Base-by-base conservation (phyloP, 495 filamentous ascomycete species). In the Penicillium alfredii region DNA sequence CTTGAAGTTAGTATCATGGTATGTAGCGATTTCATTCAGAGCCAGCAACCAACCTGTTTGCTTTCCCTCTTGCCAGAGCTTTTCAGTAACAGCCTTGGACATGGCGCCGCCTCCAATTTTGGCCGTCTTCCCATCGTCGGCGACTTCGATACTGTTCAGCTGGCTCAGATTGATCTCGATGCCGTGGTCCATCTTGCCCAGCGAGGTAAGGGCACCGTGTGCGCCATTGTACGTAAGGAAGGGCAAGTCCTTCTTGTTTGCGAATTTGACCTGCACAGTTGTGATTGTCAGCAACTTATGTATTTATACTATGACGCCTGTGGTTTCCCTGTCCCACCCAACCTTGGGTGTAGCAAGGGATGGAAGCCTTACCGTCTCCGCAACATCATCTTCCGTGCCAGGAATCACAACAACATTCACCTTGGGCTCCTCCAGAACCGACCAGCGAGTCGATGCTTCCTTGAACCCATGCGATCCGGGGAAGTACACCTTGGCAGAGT, bases 311-410 rank as follows among this genome's bases (percentile, higher is more conserved):
- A n/a, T n/a, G n/a, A n/a, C n/a, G n/a, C n/a, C n/a, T n/a, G n/a
- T n/a, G n/a, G n/a, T n/a, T n/a, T n/a, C n/a, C n/a, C n/a, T n/a
- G n/a, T n/a, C n/a, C n/a, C n/a, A n/a, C n/a, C n/a, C n/a, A n/a
- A n/a, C n/a, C n/a, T n/a, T n/a, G n/a, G n/a, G n/a, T n/a, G n/a
- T n/a, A n/a, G n/a, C n/a, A n/a, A n/a, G n/a, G n/a, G n/a, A n/a
- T n/a, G n/a, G 31, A 20, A 23, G 16, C 24, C 58, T 42, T 52
- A 78, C 75, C 2, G 62, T 69, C 27, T 61, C 49, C 3, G 55
- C 57, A 15, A 80, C 64, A 44, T 80, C 77, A 11, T 68, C 53
- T 40, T 74, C 74, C 4, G 60, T 65, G 10, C 51, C 64, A 5
- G 68, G 66, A 8, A 68, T 61, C 2, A 78, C 63, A 9, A 72